Percentiles rank a stretch among this genome's conserved stretches.
Conservation (phyloP, 1,139 yeast genomes). For the Meyerozyma athensensis region DNA sequence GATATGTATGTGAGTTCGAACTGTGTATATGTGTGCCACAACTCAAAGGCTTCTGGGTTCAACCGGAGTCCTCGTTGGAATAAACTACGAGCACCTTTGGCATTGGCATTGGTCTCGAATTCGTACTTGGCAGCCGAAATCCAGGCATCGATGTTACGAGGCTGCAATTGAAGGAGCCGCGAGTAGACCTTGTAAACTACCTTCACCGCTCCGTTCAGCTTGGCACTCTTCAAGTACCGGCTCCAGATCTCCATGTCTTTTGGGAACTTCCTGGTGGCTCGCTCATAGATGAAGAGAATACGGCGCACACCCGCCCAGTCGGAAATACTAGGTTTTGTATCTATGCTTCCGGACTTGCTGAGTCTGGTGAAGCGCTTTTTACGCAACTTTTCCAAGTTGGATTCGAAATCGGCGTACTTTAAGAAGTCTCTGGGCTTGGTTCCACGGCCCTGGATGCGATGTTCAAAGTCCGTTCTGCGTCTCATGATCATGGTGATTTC, state of each 20-base stretch:
- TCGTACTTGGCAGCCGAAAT: conserved; percentile 93
- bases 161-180: conserved; percentile 76
- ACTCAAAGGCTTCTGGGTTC: conserved; percentile 63
- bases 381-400: conserved; percentile 73
- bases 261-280: conserved; percentile 80
- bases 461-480: conserved; percentile 93
- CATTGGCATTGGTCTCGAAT: conserved; percentile 81
- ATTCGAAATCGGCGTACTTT: conserved; percentile 77
- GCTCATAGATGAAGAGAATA: conserved; percentile 74
- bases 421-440: conserved; percentile 74
- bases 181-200: conserved; percentile 81
- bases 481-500: conserved; percentile 87
- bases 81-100: conserved; percentile 81
- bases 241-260: conserved; percentile 77
- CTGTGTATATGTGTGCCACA: conserved; percentile 86
- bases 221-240: conserved; percentile 68
- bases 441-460: conserved; percentile 81
- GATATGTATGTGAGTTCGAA: conserved; percentile 85
- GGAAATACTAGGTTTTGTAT: conserved; percentile 57
- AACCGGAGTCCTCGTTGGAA: conserved; percentile 84
- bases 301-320: conserved; percentile 89
- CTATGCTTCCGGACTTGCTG: conserved; percentile 45
- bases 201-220: conserved; percentile 67
- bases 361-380: conserved; percentile 66
- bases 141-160: conserved; percentile 91